Conservation (phyloP, 108 stramenopile species). For the Ochromonas danica region DNA sequence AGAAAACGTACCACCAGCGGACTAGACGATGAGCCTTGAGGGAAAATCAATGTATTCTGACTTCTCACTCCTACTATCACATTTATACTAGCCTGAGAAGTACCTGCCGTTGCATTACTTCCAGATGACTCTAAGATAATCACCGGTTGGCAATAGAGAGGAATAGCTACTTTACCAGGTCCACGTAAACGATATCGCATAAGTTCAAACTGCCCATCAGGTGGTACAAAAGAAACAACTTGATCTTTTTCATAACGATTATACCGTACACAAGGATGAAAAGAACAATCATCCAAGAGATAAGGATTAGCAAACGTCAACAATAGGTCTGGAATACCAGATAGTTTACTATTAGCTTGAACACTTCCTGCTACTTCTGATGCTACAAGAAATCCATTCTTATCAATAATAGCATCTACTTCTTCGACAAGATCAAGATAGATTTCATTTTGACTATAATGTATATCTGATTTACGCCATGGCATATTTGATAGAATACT, state of each 20-base stretch:
- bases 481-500: slow-evolving; percentile 95
- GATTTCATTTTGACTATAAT: slow-evolving; percentile 90
- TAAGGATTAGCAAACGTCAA: slow-evolving; percentile 75
- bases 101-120: slow-evolving; percentile 52
- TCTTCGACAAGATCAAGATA: slow-evolving; percentile 96
- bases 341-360: slow-evolving; percentile 79
- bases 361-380: slow-evolving; percentile 85
- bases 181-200: slow-evolving; percentile 83
- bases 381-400: slow-evolving; percentile 75
- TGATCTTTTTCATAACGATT: slow-evolving; percentile 80
- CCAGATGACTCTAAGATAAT: no score
- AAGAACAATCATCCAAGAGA: slow-evolving; percentile 89
- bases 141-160: slow-evolving; percentile 73
- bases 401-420: slow-evolving; percentile 84
- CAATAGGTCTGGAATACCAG: slow-evolving; percentile 90
- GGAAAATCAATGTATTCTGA: background rate
- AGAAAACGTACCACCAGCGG: no score
- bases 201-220: slow-evolving; percentile 93
- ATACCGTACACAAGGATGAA: slow-evolving; percentile 98
- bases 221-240: slow-evolving; percentile 93
- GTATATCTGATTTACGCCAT: slow-evolving; percentile 89
- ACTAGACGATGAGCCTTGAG: no score
- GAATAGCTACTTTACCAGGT: slow-evolving; percentile 61
- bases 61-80: background rate
- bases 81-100: background rate